Evolutionary conservation across 345 rosid species (phyloP).

Genomic region (Ceriops decandra): DNA sequence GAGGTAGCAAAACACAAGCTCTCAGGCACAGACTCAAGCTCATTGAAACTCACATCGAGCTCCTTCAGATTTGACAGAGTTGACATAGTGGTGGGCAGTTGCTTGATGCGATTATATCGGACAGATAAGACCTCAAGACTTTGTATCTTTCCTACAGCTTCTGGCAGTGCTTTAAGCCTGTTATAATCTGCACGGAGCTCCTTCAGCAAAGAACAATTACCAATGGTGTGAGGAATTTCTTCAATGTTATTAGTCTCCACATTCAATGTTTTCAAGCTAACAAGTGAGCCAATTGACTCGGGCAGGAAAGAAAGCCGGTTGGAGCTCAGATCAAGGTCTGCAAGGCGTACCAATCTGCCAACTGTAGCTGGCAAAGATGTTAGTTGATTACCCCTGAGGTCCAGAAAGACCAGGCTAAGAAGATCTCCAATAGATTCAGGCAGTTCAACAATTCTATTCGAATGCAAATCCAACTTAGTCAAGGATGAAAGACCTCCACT

Average conservation of each 20-base stretch:
- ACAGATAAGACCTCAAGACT: constrained; percentile 70
- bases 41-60: constrained; percentile 92
- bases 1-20: constrained; percentile 81
- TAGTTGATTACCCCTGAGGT: constrained; percentile 76
- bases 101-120: constrained; percentile 84
- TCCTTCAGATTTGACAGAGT: constrained; percentile 70
- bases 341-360: constrained; percentile 58
- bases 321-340: constrained; percentile 88
- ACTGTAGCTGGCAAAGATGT: constrained; percentile 60
- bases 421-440: constrained; percentile 81
- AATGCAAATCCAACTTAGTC: constrained; percentile 70
- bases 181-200: constrained; percentile 89
- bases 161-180: constrained; percentile 94
- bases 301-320: constrained; percentile 63
- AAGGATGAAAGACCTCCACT: constrained; percentile 78
- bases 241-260: constrained; percentile 84
- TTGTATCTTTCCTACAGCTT: constrained; percentile 85
- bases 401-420: constrained; percentile 52
- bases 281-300: constrained; percentile 66
- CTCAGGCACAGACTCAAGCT: constrained; percentile 94
- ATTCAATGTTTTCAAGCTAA: constrained; percentile 55
- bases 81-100: constrained; percentile 88
- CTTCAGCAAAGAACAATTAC: constrained; percentile 58
- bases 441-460: constrained; percentile 65
- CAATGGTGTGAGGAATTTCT: constrained; percentile 79